Base-by-base conservation (phyloP, 108 stramenopile species). In the Cyclotella baltica region DNA sequence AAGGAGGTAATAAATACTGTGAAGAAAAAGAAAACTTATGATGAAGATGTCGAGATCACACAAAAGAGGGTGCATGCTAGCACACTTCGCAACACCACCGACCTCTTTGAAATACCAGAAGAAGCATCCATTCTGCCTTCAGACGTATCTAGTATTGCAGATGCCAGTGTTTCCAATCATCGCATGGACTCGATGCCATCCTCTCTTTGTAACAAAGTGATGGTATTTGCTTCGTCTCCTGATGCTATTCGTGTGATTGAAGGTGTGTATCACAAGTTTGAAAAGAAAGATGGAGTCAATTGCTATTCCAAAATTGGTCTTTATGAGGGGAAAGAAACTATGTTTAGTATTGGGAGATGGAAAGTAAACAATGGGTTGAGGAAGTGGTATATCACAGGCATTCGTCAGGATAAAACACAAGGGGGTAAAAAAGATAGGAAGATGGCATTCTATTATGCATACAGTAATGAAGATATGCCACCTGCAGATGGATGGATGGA, bases 321-420 rank as follows among this genome's bases (percentile, higher is more conserved):
- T 16, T 61, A 43, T 25, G 71, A 72, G 37, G 57, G 57, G 3
- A 40, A 58, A 38, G 71, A 72, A 50, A 47, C 46, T 18, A 72
- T 72, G 71, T 72, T 72, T 20, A 30, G 20, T 20, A 72, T 72
- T 19, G 56, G 57, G 25, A 34, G 71, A 25, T 72, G 71, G 71
- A 31, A 18, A 43, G 71, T 55, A 0, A 25, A 56, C 25, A 72
- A 72, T 48, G 71, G 71, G 20, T 57, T 29, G 15, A 59, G 35
- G 15, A 72, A 72, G 56, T 72, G 71, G 71, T 72, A 72, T 57
- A 72, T 72, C 27, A 72, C 71, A 25, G 57, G 38, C 23, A 72
- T 61, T 20, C 43, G 29, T n/a, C 29, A 36, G 31, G 56, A 43
- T n/a, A 23, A 25, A 15, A 9, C 27, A 22, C 47, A 4, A 16